Evolutionary conservation across 2,329 filamentous ascomycete species (phyloP).

Genomic region (Teratosphaeria destructans): DNA sequence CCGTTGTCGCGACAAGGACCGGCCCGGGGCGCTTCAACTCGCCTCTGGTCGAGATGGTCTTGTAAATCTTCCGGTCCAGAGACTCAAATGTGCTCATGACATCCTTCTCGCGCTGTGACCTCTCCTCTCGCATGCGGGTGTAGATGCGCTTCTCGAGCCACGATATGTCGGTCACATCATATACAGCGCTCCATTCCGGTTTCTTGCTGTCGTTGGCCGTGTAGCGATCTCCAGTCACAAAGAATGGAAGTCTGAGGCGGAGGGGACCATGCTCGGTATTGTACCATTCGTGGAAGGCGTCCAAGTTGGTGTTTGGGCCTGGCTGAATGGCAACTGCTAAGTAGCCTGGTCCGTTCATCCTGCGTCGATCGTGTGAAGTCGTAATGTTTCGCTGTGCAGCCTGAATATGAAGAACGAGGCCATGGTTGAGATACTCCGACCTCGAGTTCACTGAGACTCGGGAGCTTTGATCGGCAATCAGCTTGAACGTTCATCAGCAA

Average conservation of each 20-base stretch:
- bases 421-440: neutral
- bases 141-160: constrained; percentile 63
- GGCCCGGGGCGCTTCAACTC: constrained; percentile 16
- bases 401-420: neutral
- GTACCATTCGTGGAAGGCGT: constrained; percentile 85
- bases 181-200: constrained; percentile 67
- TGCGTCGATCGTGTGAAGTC: neutral
- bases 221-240: constrained; percentile 71
- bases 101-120: constrained; percentile 33
- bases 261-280: constrained; percentile 85
- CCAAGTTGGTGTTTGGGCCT: constrained; percentile 50
- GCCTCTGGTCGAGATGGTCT: constrained; percentile 45
- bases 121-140: constrained; percentile 51
- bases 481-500: neutral
- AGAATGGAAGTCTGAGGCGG: constrained; percentile 63
- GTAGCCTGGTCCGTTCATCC: constrained; percentile 9
- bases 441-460: neutral
- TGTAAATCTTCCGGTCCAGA: constrained; percentile 62
- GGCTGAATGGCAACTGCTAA: constrained; percentile 69
- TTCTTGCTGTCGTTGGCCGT: constrained; percentile 51
- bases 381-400: neutral
- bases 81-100: constrained; percentile 53
- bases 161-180: constrained; percentile 68
- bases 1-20: constrained; percentile 14
- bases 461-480: neutral